phyloP scores from a whole-genome alignment of 495 filamentous ascomycete species.

The Daldinia bambusicola region DNA sequence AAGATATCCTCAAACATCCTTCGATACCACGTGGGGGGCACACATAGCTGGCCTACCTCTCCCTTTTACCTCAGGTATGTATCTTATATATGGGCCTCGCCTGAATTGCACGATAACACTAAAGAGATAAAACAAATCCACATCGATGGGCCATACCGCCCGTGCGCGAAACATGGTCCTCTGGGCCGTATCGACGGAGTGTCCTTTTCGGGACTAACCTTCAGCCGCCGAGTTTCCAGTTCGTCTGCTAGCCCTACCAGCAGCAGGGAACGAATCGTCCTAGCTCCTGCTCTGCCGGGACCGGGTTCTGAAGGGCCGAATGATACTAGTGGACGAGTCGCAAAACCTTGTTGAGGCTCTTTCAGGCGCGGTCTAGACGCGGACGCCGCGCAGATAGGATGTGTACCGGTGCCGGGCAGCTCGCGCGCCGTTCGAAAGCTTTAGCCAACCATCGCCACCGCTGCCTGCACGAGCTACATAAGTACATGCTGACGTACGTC shows the following conservation, averaged over 20 bases:
- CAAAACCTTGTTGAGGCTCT: conserved; percentile 45
- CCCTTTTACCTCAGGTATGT: neutral
- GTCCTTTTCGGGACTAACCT: conserved; percentile 31
- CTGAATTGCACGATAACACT: neutral
- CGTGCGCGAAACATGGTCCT: conserved; percentile 13
- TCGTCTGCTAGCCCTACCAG: conserved; percentile 9
- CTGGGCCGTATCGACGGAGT: conserved; percentile 18
- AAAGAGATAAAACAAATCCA: conserved; percentile 13
- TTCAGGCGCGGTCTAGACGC: conserved; percentile 40
- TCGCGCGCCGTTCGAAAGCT: conserved; percentile 3
- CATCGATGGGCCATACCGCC: conserved; percentile 20
- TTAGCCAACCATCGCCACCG: conserved; percentile 22
- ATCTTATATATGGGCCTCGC: too few species aligned
- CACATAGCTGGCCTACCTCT: neutral
- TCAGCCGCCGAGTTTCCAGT: conserved; percentile 19
- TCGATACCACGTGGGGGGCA: conserved; percentile 4
- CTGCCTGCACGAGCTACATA: conserved; percentile 5
- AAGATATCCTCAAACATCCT: neutral
- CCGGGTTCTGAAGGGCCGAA: conserved; percentile 39
- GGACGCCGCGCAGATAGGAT: conserved; percentile 18
- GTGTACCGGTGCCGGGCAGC: conserved; percentile 11
- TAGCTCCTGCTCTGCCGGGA: conserved; percentile 7
- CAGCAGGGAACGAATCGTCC: conserved; percentile 30
- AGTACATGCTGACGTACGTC: neutral
- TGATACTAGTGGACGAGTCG: conserved; percentile 23